Evolutionary conservation across 2,329 filamentous ascomycete genomes (phyloP).

Genomic region (Xylariaceae sp.): DNA sequence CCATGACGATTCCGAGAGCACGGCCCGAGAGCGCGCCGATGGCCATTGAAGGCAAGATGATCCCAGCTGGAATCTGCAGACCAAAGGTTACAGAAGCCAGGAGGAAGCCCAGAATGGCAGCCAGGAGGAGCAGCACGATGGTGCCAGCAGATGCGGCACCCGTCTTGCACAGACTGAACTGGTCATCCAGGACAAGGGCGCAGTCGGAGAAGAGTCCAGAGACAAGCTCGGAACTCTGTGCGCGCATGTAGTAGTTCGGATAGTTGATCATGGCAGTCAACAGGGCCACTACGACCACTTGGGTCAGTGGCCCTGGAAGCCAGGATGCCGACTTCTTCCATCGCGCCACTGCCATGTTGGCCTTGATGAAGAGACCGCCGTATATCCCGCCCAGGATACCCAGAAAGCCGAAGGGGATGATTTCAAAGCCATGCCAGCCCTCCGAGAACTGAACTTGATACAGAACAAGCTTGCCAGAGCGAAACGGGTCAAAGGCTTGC

Average conservation of each 20-base stretch:
- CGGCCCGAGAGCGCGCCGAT: slow-evolving; percentile 88
- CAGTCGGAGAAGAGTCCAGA: slow-evolving; percentile 91
- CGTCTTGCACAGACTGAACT: slow-evolving; percentile 82
- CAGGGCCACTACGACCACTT: slow-evolving; percentile 73
- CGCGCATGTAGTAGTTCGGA: slow-evolving; percentile 92
- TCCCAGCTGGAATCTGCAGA: slow-evolving; percentile 87
- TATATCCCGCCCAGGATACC: slow-evolving; percentile 90
- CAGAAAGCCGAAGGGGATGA: slow-evolving; percentile 78
- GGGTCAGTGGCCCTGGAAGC: slow-evolving; percentile 65
- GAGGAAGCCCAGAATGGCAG: slow-evolving; percentile 75
- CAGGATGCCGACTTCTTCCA: slow-evolving; percentile 65
- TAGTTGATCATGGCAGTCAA: slow-evolving; percentile 88
- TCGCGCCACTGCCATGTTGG: slow-evolving; percentile 79
- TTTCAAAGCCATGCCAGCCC: slow-evolving; percentile 90
- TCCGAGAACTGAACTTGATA: slow-evolving; percentile 93
- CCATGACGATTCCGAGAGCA: slow-evolving; percentile 80
- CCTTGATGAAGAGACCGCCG: slow-evolving; percentile 87
- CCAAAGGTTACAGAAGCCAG: slow-evolving; percentile 87
- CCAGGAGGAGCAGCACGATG: slow-evolving; percentile 74
- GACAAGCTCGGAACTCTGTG: slow-evolving; percentile 84
- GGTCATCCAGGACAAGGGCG: slow-evolving; percentile 71
- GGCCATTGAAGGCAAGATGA: slow-evolving; percentile 92
- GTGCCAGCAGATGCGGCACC: slow-evolving; percentile 76
- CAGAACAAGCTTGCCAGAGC: slow-evolving; percentile 88
- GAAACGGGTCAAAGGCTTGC: slow-evolving; percentile 88